Evolutionary conservation across 805 yeast species (phyloP), one percentile per base, ranked within the genome.

Genomic region (Wickerhamiella parazyma): DNA sequence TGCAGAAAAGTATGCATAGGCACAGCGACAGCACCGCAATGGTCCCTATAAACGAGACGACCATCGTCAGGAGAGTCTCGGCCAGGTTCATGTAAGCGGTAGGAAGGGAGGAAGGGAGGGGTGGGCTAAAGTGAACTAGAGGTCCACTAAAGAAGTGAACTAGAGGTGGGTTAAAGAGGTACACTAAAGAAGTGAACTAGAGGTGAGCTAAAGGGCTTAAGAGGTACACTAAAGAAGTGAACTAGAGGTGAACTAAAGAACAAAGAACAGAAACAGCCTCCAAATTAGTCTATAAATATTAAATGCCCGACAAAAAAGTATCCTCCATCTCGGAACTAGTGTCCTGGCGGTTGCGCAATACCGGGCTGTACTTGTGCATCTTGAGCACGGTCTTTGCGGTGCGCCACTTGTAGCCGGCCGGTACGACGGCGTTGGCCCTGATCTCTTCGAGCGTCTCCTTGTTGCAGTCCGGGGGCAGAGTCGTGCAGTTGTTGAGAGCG

Each of bases 1-100:
- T 46, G 28, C 44, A 44, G 49, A 50, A 49, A 3, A 41, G 28
- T 17, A 49, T 3, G 41, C 31, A 21, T 35, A 39, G n/a, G 45
- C 46, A 22, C 42, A 35, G 12, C 45, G 33, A 16, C 14, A 40
- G 26, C n/a, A 49, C 33, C 9, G 47, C 42, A 6, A 49, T 18
- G n/a, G 49, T 44, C 10, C 33, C 42, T 20, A 38, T 7, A 20
- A 46, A 46, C n/a, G 49, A 46, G 24, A 43, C 33, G 14, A 36
- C 16, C 35, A 41, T 38, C 19, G 45, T 42, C 36, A 44, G 18
- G 4, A 40, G 16, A 8, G 38, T 40, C 29, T 18, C 33, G 26
- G 33, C 14, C 31, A 40, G 18, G 28, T 33, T 22, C 43, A 40
- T 40, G 31, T 28, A 28, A 28, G 31, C 28, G 4, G 10, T 11